A percentile compares a stretch with the other conserved stretches of the same genome.
phyloP scores from a whole-genome alignment of 1,284 basidiomycete genomes.

The Kalmanozyma brasiliensis region DNA sequence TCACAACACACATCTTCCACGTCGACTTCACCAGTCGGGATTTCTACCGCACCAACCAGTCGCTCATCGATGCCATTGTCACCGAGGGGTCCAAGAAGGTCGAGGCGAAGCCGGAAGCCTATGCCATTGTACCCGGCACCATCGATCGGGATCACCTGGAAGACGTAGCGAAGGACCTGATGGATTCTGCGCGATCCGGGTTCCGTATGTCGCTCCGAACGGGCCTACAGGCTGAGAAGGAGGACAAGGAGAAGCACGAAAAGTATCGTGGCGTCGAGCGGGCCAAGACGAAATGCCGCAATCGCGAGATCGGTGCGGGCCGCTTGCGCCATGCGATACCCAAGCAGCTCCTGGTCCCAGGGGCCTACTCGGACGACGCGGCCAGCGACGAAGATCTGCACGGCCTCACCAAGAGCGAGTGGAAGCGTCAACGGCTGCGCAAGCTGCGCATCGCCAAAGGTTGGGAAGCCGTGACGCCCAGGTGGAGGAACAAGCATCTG shows the following conservation, averaged over 20 bases:
- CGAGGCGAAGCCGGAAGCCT: slow-evolving; percentile 49
- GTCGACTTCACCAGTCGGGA: slow-evolving; percentile 49
- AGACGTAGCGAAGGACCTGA: slow-evolving; percentile 56
- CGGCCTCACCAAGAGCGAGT: slow-evolving; percentile 46
- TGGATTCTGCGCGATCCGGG: slow-evolving; percentile 51
- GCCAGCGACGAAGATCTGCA: slow-evolving; percentile 59
- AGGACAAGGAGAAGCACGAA: slow-evolving; percentile 56
- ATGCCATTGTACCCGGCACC: slow-evolving; percentile 49
- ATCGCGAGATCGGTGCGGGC: slow-evolving; percentile 51
- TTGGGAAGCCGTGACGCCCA: slow-evolving; percentile 53
- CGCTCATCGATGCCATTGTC: slow-evolving; percentile 51
- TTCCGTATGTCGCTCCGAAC: slow-evolving; percentile 53
- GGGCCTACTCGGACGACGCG: slow-evolving; percentile 54
- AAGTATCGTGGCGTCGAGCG: slow-evolving; percentile 53
- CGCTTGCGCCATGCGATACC: slow-evolving; percentile 49
- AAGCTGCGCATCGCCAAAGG: slow-evolving; percentile 51
- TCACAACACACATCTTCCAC: slow-evolving; percentile 53
- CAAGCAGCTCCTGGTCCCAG: slow-evolving; percentile 46
- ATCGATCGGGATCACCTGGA: slow-evolving; percentile 49
- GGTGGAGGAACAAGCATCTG: slow-evolving; percentile 53
- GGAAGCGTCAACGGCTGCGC: slow-evolving; percentile 44
- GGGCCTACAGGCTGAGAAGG: slow-evolving; percentile 47
- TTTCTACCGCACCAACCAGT: slow-evolving; percentile 52
- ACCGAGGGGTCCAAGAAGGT: slow-evolving; percentile 42
- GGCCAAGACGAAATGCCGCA: slow-evolving; percentile 47